phyloP scores from a whole-genome alignment of 2,329 filamentous ascomycete genomes.

The Stromatinia cepivora region DNA sequence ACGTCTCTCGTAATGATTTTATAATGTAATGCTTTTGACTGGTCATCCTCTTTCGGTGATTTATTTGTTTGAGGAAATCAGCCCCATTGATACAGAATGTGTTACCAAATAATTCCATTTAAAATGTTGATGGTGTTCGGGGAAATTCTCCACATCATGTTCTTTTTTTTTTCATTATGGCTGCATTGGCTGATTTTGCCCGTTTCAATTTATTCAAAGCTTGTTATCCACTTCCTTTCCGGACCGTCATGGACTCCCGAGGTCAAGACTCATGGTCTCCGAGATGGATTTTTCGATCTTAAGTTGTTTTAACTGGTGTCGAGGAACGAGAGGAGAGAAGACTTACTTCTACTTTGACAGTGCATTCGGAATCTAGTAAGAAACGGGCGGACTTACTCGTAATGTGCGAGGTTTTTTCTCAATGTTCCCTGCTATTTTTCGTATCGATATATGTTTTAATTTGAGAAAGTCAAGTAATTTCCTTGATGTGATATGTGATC shows the following conservation, averaged over 20 bases:
- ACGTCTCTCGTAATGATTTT: constrained; percentile 6
- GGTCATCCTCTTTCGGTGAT: background rate
- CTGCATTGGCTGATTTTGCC: background rate
- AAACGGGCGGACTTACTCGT: background rate
- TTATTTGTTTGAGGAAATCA: background rate
- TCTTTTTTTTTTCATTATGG: background rate
- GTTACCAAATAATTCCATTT: constrained; percentile 9
- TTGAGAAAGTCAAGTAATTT: background rate
- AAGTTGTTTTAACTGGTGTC: background rate
- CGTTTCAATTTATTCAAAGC: background rate
- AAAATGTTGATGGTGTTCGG: background rate
- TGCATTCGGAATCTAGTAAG: background rate
- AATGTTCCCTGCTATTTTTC: background rate
- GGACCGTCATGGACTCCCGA: background rate
- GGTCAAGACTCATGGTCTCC: too few species aligned
- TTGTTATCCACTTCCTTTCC: background rate
- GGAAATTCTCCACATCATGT: constrained; percentile 1
- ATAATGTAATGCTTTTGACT: background rate
- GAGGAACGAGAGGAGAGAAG: background rate
- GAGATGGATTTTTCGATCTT: background rate
- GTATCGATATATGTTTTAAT: background rate
- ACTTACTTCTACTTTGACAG: background rate
- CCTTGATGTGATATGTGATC: background rate
- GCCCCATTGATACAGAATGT: background rate
- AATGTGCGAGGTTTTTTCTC: background rate